phyloP scores from a whole-genome alignment of 495 filamentous ascomycete genomes.

The Lindgomyces ingoldianus region DNA sequence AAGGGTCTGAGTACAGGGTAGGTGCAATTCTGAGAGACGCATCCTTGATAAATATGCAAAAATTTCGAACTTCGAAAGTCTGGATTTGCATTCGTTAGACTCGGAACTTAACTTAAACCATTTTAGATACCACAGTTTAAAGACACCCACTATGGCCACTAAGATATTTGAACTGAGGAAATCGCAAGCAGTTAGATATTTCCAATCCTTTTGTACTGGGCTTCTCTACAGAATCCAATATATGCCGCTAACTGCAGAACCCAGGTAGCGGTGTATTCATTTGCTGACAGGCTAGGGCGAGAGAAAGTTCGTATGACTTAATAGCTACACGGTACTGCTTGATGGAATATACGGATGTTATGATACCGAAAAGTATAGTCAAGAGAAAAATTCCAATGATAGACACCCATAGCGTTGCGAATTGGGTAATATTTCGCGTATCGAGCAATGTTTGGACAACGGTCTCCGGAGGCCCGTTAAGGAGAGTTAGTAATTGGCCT shows the following conservation, averaged over 20 bases:
- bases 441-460: neutral
- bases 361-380: constrained; percentile 1
- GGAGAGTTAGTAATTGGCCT: neutral
- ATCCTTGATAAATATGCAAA: no score
- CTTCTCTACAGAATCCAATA: neutral
- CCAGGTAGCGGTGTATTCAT: no score
- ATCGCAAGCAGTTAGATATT: no score
- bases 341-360: neutral
- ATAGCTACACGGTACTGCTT: constrained; percentile 14
- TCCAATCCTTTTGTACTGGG: no score
- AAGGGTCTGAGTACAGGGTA: no score
- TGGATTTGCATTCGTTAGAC: no score
- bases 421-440: constrained; percentile 1
- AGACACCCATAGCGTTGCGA: constrained; percentile 1
- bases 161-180: no score
- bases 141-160: no score
- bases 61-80: no score
- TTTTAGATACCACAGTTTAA: no score
- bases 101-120: no score
- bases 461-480: constrained; percentile 8
- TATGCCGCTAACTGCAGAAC: neutral
- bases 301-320: neutral
- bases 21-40: no score
- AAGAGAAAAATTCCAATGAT: constrained; percentile 2
- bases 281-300: constrained; percentile 5